Conservation (phyloP, 306 rosid species). For the Abrus pulchellus region DNA sequence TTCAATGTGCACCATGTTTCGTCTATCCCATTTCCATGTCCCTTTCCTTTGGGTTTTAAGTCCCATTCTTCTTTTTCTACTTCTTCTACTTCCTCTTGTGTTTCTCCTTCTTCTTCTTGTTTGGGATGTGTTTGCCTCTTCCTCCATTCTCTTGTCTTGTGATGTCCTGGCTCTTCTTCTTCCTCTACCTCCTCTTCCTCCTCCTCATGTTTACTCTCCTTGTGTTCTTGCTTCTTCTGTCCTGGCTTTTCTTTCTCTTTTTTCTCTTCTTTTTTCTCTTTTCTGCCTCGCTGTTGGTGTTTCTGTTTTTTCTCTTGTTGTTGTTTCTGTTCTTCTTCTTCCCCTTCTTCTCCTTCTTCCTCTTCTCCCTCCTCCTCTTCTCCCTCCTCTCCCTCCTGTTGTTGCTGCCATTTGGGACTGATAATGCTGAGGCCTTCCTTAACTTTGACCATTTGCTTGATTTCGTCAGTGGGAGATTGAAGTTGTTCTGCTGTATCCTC, state of each 20-base stretch:
- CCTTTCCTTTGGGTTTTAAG: not conserved
- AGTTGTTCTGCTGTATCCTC: slow-evolving; percentile 48
- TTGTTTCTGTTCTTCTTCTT: not conserved
- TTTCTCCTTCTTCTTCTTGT: not conserved
- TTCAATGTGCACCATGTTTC: slow-evolving; percentile 52
- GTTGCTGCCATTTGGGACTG: slow-evolving; percentile 47
- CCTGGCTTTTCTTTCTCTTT: not conserved
- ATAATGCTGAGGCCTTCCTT: slow-evolving; percentile 46
- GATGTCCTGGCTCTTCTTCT: not conserved
- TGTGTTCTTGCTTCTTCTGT: not conserved
- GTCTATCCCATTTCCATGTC: slow-evolving; percentile 43
- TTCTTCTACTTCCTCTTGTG: not conserved
- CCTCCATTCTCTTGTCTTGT: not conserved
- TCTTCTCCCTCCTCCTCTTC: slow-evolving; percentile 4
- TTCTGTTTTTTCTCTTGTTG: not conserved
- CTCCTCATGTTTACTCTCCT: not conserved
- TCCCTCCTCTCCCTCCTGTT: not conserved
- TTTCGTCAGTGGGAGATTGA: slow-evolving; percentile 44
- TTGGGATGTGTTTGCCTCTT: not conserved
- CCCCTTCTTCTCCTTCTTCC: not conserved
- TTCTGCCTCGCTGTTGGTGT: not conserved
- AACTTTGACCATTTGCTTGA: slow-evolving; percentile 57
- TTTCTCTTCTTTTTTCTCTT: not conserved
- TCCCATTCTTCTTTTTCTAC: not conserved
- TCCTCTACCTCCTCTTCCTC: not conserved